These are phyloP conservation scores for Cokeromyces recurvatus DNA, from an alignment of 371 early-diverging fungal species.

Conservation along the genomic window DNA sequence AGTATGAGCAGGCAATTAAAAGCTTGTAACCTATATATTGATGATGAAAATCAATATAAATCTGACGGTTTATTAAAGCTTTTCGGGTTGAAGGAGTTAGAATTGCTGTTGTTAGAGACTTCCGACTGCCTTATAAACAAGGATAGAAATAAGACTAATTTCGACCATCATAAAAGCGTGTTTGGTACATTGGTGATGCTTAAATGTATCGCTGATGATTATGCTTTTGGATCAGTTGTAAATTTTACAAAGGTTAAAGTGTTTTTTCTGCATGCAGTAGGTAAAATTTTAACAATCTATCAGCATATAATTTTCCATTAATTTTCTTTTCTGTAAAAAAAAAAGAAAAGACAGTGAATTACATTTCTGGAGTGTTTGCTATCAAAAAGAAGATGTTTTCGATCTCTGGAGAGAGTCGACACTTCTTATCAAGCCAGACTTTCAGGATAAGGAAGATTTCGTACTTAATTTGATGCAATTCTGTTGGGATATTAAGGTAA, in stretches of 20 bases:
- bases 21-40: background rate
- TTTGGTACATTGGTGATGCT: conserved; percentile 9
- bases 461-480: conserved; percentile 6
- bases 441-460: conserved; percentile 7
- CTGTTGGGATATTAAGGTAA: conserved; percentile 7
- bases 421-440: conserved; percentile 6
- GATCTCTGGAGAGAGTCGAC: conserved; percentile 4
- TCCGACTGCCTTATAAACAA: background rate
- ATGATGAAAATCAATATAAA: conserved; percentile 2
- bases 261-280: conserved; percentile 5
- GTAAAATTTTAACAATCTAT: conserved; percentile 4
- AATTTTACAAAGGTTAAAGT: background rate
- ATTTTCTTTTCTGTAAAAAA: too few relatives aligned
- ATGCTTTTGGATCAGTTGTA: background rate
- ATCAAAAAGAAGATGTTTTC: conserved; percentile 2
- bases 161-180: conserved; percentile 7
- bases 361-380: conserved; percentile 6
- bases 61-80: too few relatives aligned
- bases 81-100: conserved; percentile 7
- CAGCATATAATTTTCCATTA: background rate
- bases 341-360: conserved; percentile 7
- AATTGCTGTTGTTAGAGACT: conserved; percentile 6
- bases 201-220: conserved; percentile 4
- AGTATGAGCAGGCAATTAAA: conserved; percentile 4
- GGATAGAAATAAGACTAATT: background rate